Percentiles rank a stretch among this genome's conserved stretches.
These are phyloP conservation scores for Sapria himalayana DNA, from an alignment of 345 rosid genomes.

Conservation along the genomic window DNA sequence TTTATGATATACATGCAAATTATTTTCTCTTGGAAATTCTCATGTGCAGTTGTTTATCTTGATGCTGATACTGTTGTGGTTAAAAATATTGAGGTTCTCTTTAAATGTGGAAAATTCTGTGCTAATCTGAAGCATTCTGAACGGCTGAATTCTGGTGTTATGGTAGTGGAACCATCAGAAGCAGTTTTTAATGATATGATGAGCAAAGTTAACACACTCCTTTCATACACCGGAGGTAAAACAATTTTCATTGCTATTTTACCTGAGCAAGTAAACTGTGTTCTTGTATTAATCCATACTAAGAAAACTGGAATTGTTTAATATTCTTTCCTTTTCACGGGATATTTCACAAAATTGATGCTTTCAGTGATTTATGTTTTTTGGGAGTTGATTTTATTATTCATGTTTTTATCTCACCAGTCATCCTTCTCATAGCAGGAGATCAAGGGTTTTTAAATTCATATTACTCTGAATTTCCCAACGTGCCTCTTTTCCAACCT, in stretches of 20 bases:
- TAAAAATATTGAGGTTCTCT: slow-evolving; percentile 70
- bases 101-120: slow-evolving; percentile 62
- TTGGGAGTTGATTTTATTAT: not conserved
- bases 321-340: too few species aligned
- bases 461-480: slow-evolving; percentile 52
- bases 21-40: slow-evolving; percentile 1
- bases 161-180: slow-evolving; percentile 93
- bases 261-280: too few species aligned
- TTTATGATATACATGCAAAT: too few species aligned
- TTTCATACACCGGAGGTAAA: slow-evolving; percentile 71
- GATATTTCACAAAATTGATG: too few species aligned
- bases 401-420: not conserved
- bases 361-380: not conserved
- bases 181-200: slow-evolving; percentile 61
- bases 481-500: slow-evolving; percentile 79
- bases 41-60: slow-evolving; percentile 60
- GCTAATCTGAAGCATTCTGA: slow-evolving; percentile 93
- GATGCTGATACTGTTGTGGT: slow-evolving; percentile 97
- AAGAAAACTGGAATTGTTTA: too few species aligned
- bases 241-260: not conserved
- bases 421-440: slow-evolving; percentile 16
- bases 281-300: too few species aligned
- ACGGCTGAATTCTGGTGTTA: slow-evolving; percentile 86
- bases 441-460: slow-evolving; percentile 90
- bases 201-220: slow-evolving; percentile 60